Evolutionary conservation across 2,329 filamentous ascomycete species (phyloP), one percentile per base, ranked within the genome.

Genomic region (Diaporthe australafricana): DNA sequence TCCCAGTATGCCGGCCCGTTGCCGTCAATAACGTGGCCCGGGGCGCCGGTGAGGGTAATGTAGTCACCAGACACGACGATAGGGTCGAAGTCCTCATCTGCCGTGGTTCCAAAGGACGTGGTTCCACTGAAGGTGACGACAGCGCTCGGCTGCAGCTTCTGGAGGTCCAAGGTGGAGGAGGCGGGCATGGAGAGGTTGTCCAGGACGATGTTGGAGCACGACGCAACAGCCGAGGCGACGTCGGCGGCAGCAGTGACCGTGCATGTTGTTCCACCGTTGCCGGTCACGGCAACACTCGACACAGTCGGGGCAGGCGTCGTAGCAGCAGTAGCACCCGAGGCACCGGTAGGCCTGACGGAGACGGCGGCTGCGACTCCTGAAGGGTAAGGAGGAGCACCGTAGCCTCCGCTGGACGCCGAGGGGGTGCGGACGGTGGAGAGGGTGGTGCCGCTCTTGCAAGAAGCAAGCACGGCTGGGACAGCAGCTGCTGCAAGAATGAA

Each of bases 131-230:
- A 76, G 63, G 71, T 71, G 74, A 82, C 79, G n/a, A 74, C 77
- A 20, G 81, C 81, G 32, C 78, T 79, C 14, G 77, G 72, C 50
- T 78, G 76, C 17, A 83, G 75, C 30, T 75, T 76, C 38, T 76
- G 79, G 55, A 84, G 74, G 70, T 83, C 80, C 11, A 84, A 77
- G 20, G 81, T 83, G 42, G 76, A 77, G 22, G 80, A 79, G 5
- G 82, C 76, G 8, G 82, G 82, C 17, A 83, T 80, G 12, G 73
- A 77, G 20, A 83, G 76, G 72, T 79, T 78, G 68, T 75, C 77
- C 7, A 85, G 78, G 35, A 81, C 76, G 68, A 85, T 84, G 57
- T 77, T 78, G 1, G 80, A 76, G 77, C 81, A 83, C 25, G 79
- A 78, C 16, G 73, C 72, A 40, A 75, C 72, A 3, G 75, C 75